Conservation (phyloP, 306 rosid genomes). For the Hylodesmum podocarpum region DNA sequence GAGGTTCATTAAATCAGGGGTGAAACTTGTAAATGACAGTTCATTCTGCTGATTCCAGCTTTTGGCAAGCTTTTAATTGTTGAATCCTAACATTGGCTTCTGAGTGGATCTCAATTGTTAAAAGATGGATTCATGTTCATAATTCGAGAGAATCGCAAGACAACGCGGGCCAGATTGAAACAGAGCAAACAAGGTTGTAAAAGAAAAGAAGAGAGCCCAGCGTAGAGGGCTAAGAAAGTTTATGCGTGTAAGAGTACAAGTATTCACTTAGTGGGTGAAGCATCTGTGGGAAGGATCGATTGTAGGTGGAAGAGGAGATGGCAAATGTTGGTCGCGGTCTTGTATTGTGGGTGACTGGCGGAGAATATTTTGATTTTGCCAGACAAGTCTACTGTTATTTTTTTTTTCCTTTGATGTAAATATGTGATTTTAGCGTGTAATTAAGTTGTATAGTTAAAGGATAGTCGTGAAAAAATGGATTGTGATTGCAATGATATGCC, state of each 20-base stretch:
- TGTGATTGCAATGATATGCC: slow-evolving; percentile 41
- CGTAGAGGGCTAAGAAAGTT: slow-evolving; percentile 23
- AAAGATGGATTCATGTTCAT: slow-evolving; percentile 32
- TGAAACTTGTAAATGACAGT: slow-evolving; percentile 41
- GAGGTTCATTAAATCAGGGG: slow-evolving; percentile 68
- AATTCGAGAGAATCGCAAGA: slow-evolving; percentile 31
- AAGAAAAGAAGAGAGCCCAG: slow-evolving; percentile 18
- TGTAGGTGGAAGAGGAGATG: slow-evolving; percentile 24
- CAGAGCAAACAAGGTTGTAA: slow-evolving; percentile 37
- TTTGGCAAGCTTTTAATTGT: slow-evolving; percentile 44
- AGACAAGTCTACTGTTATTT: slow-evolving; percentile 35
- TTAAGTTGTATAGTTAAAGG: slow-evolving; percentile 63
- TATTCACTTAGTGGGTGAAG: slow-evolving; percentile 25
- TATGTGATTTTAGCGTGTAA: slow-evolving; percentile 57
- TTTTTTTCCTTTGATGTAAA: slow-evolving; percentile 49
- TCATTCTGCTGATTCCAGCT: slow-evolving; percentile 47
- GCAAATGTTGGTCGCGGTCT: slow-evolving; percentile 30
- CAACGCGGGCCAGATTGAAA: slow-evolving; percentile 55
- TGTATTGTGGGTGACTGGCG: slow-evolving; percentile 43
- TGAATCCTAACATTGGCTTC: slow-evolving; percentile 45
- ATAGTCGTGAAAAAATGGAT: slow-evolving; percentile 43
- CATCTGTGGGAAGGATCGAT: slow-evolving; percentile 35
- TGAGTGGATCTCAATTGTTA: slow-evolving; percentile 29
- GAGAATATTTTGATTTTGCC: slow-evolving; percentile 39
- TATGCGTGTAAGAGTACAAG: slow-evolving; percentile 23